Evolutionary conservation across 441 rosid species (phyloP), one percentile per base, ranked within the genome.

Genomic region (Euphorbia schlechtendalii): DNA sequence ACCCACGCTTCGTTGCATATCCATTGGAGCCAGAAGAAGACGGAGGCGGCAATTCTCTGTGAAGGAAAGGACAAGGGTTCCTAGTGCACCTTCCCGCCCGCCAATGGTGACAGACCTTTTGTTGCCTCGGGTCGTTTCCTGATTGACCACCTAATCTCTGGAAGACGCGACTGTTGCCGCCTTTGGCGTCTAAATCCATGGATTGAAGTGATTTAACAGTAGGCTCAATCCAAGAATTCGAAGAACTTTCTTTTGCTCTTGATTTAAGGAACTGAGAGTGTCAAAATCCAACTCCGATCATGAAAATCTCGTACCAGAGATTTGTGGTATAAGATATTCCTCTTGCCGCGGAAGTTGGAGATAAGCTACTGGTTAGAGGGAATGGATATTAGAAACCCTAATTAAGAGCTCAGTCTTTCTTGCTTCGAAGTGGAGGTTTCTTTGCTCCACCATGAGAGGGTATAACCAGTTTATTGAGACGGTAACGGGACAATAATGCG

Each of bases 91-190:
- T 84, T 1, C 99, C 99, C 10, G 96, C 91, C 68, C 88, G 80
- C 98, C 98, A 92, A 70, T 83, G 92, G 72, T 18, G 85, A 68
- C 97, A 92, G 17, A 92, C 98, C 62, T 81, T 83, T 66, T 86
- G 94, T 11, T 84, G 71, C 59, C 67, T 43, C 22, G 48, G 40
- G 62, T 67, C 65, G 20, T 41, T 65, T 2, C 14, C 30, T n/a
- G 81, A 46, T n/a, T 82, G 70, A 5, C 84, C 90, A 53, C 81
- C 78, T 15, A 84, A 83, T 45, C 99, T 80, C 8, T 85, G 76
- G 70, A 86, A 91, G 55, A 87, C 87, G 66, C 96, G 88, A 59
- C 79, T 84, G 40, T 77, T 84, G 21, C 96, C 92, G 32, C 87
- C 89, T 64, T 81, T 63, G 18, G 64, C 77, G 66, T 91, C 94